phyloP scores from a whole-genome alignment of 2,329 filamentous ascomycete genomes.

The Phialocephala sp. region DNA sequence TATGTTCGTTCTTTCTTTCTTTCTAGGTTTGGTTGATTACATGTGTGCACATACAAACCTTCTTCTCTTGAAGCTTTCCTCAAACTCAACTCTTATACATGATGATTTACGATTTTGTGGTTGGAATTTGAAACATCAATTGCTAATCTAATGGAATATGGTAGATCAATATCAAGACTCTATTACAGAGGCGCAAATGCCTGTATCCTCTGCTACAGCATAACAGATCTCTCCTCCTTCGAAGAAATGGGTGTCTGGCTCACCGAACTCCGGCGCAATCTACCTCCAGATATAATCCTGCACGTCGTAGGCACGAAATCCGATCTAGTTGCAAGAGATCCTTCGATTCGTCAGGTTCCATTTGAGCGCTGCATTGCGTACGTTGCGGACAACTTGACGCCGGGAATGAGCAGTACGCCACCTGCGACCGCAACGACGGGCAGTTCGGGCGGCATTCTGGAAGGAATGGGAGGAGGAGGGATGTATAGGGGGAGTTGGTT shows the following conservation, averaged over 20 bases:
- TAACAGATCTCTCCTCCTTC: slow-evolving; percentile 85
- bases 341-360: slow-evolving; percentile 78
- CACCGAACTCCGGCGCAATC: slow-evolving; percentile 79
- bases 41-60: background rate
- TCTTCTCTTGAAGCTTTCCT: background rate
- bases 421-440: slow-evolving; percentile 63
- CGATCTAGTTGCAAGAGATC: slow-evolving; percentile 87
- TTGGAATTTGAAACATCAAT: background rate
- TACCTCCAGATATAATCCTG: slow-evolving; percentile 74
- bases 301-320: slow-evolving; percentile 96
- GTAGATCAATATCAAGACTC: slow-evolving; percentile 80
- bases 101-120: no score
- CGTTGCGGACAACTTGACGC: slow-evolving; percentile 88
- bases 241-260: slow-evolving; percentile 93
- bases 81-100: slow-evolving; percentile 6
- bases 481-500: slow-evolving; percentile 24
- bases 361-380: slow-evolving; percentile 97
- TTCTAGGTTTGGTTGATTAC: background rate
- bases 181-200: slow-evolving; percentile 97
- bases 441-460: slow-evolving; percentile 20
- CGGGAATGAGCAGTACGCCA: slow-evolving; percentile 69
- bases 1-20: slow-evolving; percentile 23
- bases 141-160: slow-evolving; percentile 8
- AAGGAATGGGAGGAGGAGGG: slow-evolving; percentile 23
- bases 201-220: slow-evolving; percentile 92